A percentile compares a stretch with the other conserved stretches of the same genome.
These are phyloP conservation scores for Gyrodon lividus DNA, from an alignment of 768 basidiomycete species.

Conservation along the genomic window DNA sequence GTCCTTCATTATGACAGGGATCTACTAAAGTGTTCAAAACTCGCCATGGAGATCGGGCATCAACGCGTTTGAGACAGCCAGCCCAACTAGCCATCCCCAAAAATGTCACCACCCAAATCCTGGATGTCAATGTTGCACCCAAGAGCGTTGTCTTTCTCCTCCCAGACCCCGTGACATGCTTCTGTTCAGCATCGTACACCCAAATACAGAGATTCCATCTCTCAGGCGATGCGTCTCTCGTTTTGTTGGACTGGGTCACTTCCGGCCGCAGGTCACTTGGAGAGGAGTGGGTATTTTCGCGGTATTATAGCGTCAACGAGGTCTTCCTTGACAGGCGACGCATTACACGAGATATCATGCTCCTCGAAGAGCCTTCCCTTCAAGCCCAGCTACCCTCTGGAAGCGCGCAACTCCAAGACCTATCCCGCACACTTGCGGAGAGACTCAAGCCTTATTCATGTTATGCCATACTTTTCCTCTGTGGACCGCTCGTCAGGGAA, in stretches of 20 bases:
- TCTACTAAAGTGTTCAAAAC: conserved; percentile 94
- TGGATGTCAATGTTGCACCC: conserved; percentile 54
- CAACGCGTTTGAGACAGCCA: conserved; percentile 34
- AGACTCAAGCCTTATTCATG: conserved; percentile 81
- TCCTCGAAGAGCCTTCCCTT: conserved; percentile 56
- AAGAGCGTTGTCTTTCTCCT: conserved; percentile 70
- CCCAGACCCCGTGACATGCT: conserved; percentile 93
- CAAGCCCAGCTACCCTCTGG: conserved; percentile 12
- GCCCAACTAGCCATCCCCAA: conserved; percentile 3
- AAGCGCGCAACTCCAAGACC: conserved; percentile 21
- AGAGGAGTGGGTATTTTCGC: conserved; percentile 88
- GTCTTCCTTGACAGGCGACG: conserved; percentile 63
- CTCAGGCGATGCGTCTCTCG: conserved; percentile 54
- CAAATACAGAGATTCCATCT: conserved; percentile 82
- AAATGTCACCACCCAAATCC: conserved; percentile 56
- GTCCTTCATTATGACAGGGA: conserved; percentile 47
- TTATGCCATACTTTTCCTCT: conserved; percentile 84
- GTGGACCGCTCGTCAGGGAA: conserved; percentile 58
- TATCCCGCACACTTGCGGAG: conserved; percentile 51
- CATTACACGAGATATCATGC: conserved; percentile 73
- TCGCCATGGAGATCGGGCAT: conserved; percentile 58
- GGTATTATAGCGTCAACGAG: conserved; percentile 86
- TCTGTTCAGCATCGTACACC: conserved; percentile 76
- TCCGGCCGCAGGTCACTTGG: conserved; percentile 80
- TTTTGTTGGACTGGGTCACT: conserved; percentile 90